These are phyloP conservation scores for Cladophialophora bantiana DNA, from an alignment of 2,329 filamentous ascomycete species.

Conservation along the genomic window DNA sequence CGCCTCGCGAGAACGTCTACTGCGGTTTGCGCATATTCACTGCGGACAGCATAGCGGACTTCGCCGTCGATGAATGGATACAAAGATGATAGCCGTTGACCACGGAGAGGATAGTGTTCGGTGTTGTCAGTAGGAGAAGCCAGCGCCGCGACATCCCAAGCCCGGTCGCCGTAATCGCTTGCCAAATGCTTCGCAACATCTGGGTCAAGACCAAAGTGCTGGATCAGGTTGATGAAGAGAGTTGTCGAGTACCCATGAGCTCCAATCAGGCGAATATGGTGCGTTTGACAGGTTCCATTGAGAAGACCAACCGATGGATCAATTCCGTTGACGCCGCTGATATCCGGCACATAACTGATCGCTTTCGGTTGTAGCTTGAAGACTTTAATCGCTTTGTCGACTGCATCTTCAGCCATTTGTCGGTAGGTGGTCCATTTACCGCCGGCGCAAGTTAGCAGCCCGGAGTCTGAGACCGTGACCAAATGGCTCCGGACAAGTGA, in stretches of 20 bases:
- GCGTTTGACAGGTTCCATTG: slow-evolving; percentile 80
- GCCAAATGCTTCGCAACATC: slow-evolving; percentile 89
- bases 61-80: slow-evolving; percentile 95
- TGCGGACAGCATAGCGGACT: slow-evolving; percentile 82
- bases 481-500: slow-evolving; percentile 87
- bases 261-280: slow-evolving; percentile 79
- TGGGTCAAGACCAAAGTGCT: slow-evolving; percentile 89
- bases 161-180: slow-evolving; percentile 86
- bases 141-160: slow-evolving; percentile 86
- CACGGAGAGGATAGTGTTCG: slow-evolving; percentile 82
- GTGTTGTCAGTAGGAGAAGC: slow-evolving; percentile 72
- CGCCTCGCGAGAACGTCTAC: slow-evolving; percentile 86
- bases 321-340: slow-evolving; percentile 39
- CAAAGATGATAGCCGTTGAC: slow-evolving; percentile 78
- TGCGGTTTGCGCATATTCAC: slow-evolving; percentile 91
- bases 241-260: slow-evolving; percentile 89
- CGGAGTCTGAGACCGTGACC: slow-evolving; percentile 78
- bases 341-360: slow-evolving; percentile 34
- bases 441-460: slow-evolving; percentile 82
- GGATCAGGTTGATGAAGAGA: slow-evolving; percentile 92
- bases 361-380: slow-evolving; percentile 38
- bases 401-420: slow-evolving; percentile 89
- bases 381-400: slow-evolving; percentile 65
- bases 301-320: slow-evolving; percentile 37
- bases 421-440: slow-evolving; percentile 95